Evolutionary conservation across 2,329 filamentous ascomycete species (phyloP).

Genomic region (Monilinia vaccinii-corymbosi): DNA sequence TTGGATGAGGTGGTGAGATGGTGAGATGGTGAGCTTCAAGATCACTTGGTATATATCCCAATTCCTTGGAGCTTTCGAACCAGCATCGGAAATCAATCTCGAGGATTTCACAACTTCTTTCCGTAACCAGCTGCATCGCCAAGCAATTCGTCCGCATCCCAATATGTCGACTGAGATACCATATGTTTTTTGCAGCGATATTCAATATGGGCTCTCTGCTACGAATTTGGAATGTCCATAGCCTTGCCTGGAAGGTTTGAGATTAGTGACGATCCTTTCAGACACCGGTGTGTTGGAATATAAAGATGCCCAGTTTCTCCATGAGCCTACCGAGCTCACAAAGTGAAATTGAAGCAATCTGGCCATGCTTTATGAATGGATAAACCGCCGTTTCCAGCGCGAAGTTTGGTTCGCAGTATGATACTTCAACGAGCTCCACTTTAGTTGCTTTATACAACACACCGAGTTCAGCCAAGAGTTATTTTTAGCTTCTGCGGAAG

Average conservation of each 20-base stretch:
- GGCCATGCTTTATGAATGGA: conserved; percentile 27
- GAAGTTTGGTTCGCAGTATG: not conserved
- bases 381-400: not conserved
- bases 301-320: not conserved
- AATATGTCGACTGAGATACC: too few species aligned
- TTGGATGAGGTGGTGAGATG: conserved; percentile 30
- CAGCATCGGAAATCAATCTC: conserved; percentile 37
- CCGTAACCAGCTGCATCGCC: too few species aligned
- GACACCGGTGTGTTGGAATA: conserved; percentile 23
- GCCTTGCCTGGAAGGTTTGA: conserved; percentile 22
- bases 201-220: too few species aligned
- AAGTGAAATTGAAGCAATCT: conserved; percentile 31
- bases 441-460: not conserved
- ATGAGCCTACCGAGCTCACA: conserved; percentile 17
- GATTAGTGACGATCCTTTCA: conserved; percentile 30
- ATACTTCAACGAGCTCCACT: not conserved
- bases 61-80: not conserved
- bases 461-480: not conserved
- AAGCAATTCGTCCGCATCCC: too few species aligned
- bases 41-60: not conserved
- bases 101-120: conserved; percentile 43
- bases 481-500: conserved; percentile 15
- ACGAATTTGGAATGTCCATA: too few species aligned
- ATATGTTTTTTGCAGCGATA: too few species aligned
- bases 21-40: conserved; percentile 29